phyloP scores from a whole-genome alignment of 441 rosid species.

The Adansonia grandidieri region DNA sequence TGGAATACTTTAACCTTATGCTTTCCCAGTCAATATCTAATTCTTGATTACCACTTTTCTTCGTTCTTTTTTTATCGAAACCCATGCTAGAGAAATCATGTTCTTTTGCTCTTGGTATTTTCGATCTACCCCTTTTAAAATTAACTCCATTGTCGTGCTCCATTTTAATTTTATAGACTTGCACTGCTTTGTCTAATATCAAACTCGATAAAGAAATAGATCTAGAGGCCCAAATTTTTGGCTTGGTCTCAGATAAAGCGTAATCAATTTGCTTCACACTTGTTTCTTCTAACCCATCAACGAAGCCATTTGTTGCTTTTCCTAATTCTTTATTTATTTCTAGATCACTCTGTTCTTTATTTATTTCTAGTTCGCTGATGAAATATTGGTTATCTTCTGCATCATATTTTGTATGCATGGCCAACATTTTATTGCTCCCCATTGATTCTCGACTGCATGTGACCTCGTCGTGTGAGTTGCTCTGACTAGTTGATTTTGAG shows the following conservation, averaged over 20 bases:
- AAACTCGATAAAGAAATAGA: too few relatives aligned
- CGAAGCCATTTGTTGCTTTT: not conserved
- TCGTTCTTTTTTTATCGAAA: constrained; percentile 22
- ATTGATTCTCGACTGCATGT: not conserved
- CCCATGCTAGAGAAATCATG: constrained; percentile 1
- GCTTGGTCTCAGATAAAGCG: too few relatives aligned
- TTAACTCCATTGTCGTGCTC: too few relatives aligned
- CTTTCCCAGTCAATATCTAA: constrained; percentile 53
- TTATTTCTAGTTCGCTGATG: constrained; percentile 28
- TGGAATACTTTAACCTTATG: constrained; percentile 43
- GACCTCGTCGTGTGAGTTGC: not conserved
- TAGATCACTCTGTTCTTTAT: not conserved
- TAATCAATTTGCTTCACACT: not conserved
- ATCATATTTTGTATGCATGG: not conserved
- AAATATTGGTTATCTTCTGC: constrained; percentile 25
- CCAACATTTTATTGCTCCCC: not conserved
- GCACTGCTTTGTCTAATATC: too few relatives aligned
- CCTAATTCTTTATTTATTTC: constrained; percentile 7
- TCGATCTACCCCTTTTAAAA: not conserved
- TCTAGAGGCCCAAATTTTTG: too few relatives aligned
- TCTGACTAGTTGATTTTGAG: constrained; percentile 9
- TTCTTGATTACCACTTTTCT: constrained; percentile 29
- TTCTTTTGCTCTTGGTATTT: constrained; percentile 21
- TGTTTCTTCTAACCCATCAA: not conserved
- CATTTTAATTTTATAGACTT: not conserved